Evolutionary conservation across 352 stramenopile genomes (phyloP), one percentile per base, ranked within the genome.

Genomic region (Ochromonadaceae sp.): DNA sequence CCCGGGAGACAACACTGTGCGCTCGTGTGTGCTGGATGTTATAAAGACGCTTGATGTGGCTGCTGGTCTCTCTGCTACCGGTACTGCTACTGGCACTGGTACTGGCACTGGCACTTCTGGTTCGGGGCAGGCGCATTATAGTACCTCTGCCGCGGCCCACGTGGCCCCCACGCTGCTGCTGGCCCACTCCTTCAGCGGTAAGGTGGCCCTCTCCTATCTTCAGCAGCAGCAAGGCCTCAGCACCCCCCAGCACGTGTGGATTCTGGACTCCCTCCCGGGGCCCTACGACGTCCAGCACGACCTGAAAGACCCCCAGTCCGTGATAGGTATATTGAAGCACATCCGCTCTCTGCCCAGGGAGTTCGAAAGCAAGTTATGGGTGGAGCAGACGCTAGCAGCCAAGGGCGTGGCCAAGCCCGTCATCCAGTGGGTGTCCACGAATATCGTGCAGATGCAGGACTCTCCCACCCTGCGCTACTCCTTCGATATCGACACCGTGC

Each of bases 241-340:
- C 4, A 22, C 41, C 7, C 48, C 48, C 22, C 7, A 30, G n/a
- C 20, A 39, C 12, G 22, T n/a, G 12, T 57, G 12, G 12, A 57
- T 57, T 26, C 25, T 57, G 22, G 48, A 57, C 25, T 57, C 48
- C 48, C 9, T 57, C 25, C 48, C 48, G 7, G 48, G 48, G 22
- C 7, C 28, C 10, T 57, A 39, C 22, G 12, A 57, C 9, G 15
- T 22, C 9, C 12, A 31, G 9, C n/a, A n/a, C n/a, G 9, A 4
- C 7, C 4, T 39, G 7, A 4, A 41, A 39, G 4, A 57, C 9
- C n/a, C 17, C 17, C 48, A 57, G 25, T 39, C 12, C 26, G 48
- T 57, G 3, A 39, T 5, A 31, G 7, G 41, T 38, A 36, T 57
- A 41, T 10, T 57, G n/a, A 39, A 10, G 4, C 25, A 20, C 25